phyloP scores from a whole-genome alignment of 371 early-diverging fungal genomes.

The Dinochytrium kinnereticum region DNA sequence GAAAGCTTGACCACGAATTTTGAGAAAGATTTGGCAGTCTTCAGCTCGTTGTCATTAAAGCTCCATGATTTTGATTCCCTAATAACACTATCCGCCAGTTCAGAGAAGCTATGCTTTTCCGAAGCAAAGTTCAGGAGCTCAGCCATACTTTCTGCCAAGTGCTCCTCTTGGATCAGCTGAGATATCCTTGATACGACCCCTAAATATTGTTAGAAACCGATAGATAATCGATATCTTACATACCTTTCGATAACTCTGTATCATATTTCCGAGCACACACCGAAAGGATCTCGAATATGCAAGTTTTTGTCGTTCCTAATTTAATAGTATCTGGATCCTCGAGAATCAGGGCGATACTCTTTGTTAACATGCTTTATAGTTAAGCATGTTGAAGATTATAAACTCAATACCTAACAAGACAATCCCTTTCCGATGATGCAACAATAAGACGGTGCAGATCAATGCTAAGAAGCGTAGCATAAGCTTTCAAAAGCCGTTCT shows the following conservation, averaged over 20 bases:
- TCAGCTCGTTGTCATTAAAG: constrained; percentile 69
- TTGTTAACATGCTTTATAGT: constrained; percentile 73
- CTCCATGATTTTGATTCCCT: constrained; percentile 57
- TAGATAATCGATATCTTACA: neutral
- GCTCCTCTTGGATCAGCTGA: constrained; percentile 91
- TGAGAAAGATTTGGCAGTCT: constrained; percentile 81
- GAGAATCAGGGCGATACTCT: constrained; percentile 79
- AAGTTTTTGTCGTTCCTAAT: constrained; percentile 59
- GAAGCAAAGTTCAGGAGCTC: constrained; percentile 74
- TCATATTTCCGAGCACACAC: constrained; percentile 60
- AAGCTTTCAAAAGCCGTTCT: constrained; percentile 58
- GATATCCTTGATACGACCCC: constrained; percentile 82
- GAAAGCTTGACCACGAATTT: constrained; percentile 83
- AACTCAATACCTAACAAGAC: constrained; percentile 64
- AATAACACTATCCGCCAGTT: constrained; percentile 79
- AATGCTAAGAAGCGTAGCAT: constrained; percentile 63
- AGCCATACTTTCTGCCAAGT: constrained; percentile 90
- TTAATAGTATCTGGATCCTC: constrained; percentile 77
- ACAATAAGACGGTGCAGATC: constrained; percentile 81
- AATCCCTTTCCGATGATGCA: constrained; percentile 76
- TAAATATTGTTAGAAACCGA: constrained; percentile 21
- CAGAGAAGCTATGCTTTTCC: constrained; percentile 61
- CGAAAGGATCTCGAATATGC: constrained; percentile 60
- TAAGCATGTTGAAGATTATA: neutral
- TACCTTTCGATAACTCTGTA: constrained; percentile 28